Base-by-base conservation (phyloP, 441 rosid species). In the Erysimum cheiri region DNA sequence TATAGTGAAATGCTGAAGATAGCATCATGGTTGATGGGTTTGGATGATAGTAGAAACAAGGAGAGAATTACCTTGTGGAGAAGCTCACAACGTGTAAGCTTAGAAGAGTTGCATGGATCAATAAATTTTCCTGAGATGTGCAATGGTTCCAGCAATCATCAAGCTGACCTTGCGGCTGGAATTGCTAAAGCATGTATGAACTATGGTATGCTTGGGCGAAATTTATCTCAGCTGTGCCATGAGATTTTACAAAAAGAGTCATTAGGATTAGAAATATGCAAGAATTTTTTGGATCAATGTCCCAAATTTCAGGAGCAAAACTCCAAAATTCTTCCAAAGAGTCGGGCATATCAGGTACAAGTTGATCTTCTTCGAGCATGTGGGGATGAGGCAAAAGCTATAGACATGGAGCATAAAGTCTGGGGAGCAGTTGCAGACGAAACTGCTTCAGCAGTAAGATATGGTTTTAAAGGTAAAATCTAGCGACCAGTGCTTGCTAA, bases 381-480 rank as follows among this genome's bases (percentile, higher is more conserved):
- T 66, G 73, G 82, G 55, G 89, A 90, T 67, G 93, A 86, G 72
- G 66, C 66, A 49, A 75, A 77, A 22, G 96, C 98, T 22, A 24
- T 74, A 61, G 78, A 86, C 61, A 60, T 87, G 81, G 98, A 94
- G 60, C 83, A 78, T 59, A 84, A 82, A 74, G 91, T 90, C 60
- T 92, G 98, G 97, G 83, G 84, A 73, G 96, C 99, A 66, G 93
- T 92, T 75, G 98, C 96, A 65, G 96, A 88, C 76, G 99, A 94
- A 82, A 94, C 99, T 75, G 98, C 97, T 70, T 85, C 90, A 54
- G 94, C 96, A 46, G 92, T 94, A 69, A 88, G 96, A 87, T 90
- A 92, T 67, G 94, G 90, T 41, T 94, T 94, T 77, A 78, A 59
- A 92, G 99, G 97, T 93, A 83, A 48, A 48, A 11, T 44, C 52